Evolutionary conservation across 2,329 filamentous ascomycete genomes (phyloP).

Genomic region (Penicillium sp.): DNA sequence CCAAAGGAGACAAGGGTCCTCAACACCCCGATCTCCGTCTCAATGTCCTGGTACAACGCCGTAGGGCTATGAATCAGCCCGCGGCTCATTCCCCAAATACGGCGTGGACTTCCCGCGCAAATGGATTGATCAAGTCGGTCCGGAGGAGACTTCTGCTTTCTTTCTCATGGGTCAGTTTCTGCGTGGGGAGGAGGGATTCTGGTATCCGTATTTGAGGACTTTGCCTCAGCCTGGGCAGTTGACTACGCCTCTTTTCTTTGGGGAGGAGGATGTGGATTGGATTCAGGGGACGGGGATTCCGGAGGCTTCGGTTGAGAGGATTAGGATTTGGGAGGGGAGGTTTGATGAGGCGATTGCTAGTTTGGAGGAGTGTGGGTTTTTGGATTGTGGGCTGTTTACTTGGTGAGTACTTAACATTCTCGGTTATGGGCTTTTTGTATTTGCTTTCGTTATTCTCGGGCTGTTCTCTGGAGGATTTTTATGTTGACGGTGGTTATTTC

Average conservation of each 20-base stretch:
- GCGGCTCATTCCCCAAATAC: slow-evolving; percentile 29
- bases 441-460: too few species aligned
- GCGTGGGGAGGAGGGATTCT: slow-evolving; percentile 56
- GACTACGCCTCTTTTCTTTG: slow-evolving; percentile 62
- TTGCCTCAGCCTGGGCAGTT: slow-evolving; percentile 62
- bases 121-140: slow-evolving; percentile 52
- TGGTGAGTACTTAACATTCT: too few species aligned
- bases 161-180: slow-evolving; percentile 67
- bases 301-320: slow-evolving; percentile 33
- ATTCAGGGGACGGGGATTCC: slow-evolving; percentile 39
- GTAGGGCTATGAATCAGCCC: slow-evolving; percentile 25
- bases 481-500: too few species aligned
- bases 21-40: slow-evolving; percentile 34
- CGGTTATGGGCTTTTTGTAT: neutral
- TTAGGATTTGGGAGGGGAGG: slow-evolving; percentile 36
- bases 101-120: slow-evolving; percentile 45
- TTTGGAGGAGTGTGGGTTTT: slow-evolving; percentile 33
- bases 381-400: slow-evolving; percentile 34
- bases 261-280: slow-evolving; percentile 56
- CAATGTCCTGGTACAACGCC: slow-evolving; percentile 40
- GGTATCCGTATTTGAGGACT: slow-evolving; percentile 64
- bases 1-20: slow-evolving; percentile 34
- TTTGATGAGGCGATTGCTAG: slow-evolving; percentile 34
- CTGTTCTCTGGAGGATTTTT: neutral
- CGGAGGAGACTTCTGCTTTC: slow-evolving; percentile 63